These are phyloP conservation scores for Torulaspora microellipsoides DNA, from an alignment of 805 yeast genomes.

Conservation along the genomic window DNA sequence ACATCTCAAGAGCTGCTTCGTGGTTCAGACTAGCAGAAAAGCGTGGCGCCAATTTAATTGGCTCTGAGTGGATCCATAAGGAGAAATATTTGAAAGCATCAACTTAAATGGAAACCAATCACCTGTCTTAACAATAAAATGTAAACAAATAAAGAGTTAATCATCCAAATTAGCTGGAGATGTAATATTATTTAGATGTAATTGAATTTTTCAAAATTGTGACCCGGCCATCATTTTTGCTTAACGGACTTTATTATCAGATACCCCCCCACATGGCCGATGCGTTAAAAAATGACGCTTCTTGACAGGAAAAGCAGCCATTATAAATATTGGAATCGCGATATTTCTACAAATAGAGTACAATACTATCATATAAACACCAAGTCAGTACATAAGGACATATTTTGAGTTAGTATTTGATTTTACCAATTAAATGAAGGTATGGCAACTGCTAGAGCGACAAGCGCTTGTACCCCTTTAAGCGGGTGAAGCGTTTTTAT, in stretches of 20 bases:
- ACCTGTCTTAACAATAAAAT: no score
- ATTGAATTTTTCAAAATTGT: no score
- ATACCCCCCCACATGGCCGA: constrained; percentile 1
- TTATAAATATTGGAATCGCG: no score
- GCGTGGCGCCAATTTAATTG: constrained; percentile 56
- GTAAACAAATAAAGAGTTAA: no score
- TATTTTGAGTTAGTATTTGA: no score
- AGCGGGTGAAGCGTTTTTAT: not conserved
- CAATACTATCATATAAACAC: no score
- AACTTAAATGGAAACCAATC: not conserved
- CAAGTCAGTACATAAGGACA: no score
- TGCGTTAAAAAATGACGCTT: constrained; percentile 1
- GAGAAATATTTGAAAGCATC: constrained; percentile 47
- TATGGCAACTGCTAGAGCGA: not conserved
- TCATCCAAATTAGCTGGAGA: no score
- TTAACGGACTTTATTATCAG: not conserved
- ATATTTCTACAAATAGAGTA: no score
- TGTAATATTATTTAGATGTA: no score
- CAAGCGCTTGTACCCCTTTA: not conserved
- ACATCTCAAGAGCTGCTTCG: constrained; percentile 57
- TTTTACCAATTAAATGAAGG: constrained; percentile 4
- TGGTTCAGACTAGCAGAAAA: constrained; percentile 65
- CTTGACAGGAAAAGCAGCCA: no score
- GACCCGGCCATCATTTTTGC: no score
- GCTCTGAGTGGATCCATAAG: constrained; percentile 73